Base-by-base conservation (phyloP, 164 flowering plant genomes). In the Stephania cephalantha region DNA sequence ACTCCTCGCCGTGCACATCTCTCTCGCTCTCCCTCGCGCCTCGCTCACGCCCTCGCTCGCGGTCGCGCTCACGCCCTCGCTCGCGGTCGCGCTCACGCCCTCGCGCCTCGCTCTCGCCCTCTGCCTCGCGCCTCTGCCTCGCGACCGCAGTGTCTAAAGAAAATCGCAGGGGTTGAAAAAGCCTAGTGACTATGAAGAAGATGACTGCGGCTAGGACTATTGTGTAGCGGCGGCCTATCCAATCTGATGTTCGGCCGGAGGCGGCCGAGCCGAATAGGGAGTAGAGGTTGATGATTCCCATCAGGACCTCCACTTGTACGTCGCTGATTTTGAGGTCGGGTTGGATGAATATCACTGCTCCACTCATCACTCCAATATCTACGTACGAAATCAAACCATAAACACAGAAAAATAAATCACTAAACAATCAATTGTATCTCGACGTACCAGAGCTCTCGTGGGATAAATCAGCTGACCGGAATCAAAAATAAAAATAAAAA, bases 291-390 rank as follows among this genome's bases (percentile, higher is more conserved):
- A 81, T 68, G 18, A 79, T 76, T 17, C 86, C 86, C 7, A 76
- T 70, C 6, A 81, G 20, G 25, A 84, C 9, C 70, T 84, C 84
- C 1, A 81, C 69, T 73, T 79, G 69, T 0, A 67, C 68, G n/a
- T 84, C 86, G 68, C 2, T 73, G 1, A 81, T 58, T 46, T 81
- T 78, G 15, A 81, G 66, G 69, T 84, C 82, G 0, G 50, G 52
- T 66, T 84, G 69, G 71, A 84, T 84, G 77, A 73, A 84, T 22
- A 84, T 74, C 2, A 18, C 64, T 1, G 85, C 85, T 67, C 85
- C 85, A 46, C 83, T 83, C 83, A 83, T 83, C 46, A 83, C 85
- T 4, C 83, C 85, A 68, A 77, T 75, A 77, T 83, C 85, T 83
- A 75, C 12, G 65, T 25, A 25, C 25, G 0, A 25, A 17, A 17